Conservation (phyloP, 768 basidiomycete genomes). For the Calvatia gigantea region DNA sequence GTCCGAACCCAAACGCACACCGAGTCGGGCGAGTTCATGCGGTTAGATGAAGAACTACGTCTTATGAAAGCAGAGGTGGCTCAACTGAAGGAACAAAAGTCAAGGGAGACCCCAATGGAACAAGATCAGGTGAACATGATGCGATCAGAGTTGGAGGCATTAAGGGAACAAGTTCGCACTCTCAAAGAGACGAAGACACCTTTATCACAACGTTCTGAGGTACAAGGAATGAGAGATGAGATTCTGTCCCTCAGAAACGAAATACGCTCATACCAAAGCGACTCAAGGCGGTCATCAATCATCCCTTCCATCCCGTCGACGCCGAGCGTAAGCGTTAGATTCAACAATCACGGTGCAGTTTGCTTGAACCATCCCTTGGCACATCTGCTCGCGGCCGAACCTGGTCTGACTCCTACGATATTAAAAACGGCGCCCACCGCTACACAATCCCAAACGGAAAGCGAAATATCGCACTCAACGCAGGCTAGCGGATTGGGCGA, state of each 20-base stretch:
- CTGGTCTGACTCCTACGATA: neutral
- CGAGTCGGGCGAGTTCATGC: conserved; percentile 4
- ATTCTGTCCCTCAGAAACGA: conserved; percentile 6
- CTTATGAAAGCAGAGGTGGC: conserved; percentile 6
- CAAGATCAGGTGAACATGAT: neutral
- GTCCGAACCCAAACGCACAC: neutral
- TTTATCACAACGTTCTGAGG: neutral
- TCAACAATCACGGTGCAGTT: neutral
- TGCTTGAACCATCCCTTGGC: conserved; percentile 5
- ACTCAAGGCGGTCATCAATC: conserved; percentile 1
- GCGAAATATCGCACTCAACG: neutral
- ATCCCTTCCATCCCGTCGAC: conserved; percentile 2
- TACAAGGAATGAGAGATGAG: conserved; percentile 5
- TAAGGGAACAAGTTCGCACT: conserved; percentile 5
- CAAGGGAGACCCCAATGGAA: neutral
- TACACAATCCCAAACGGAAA: neutral
- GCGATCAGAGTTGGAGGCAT: conserved; percentile 4
- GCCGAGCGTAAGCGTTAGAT: neutral
- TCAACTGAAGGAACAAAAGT: conserved; percentile 5
- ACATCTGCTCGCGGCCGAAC: conserved; percentile 7
- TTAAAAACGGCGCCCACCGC: neutral
- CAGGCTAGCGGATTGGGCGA: neutral
- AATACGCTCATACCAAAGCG: conserved; percentile 1
- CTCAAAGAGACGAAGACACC: conserved; percentile 1
- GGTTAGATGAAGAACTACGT: conserved; percentile 4